Evolutionary conservation across 2,329 filamentous ascomycete species (phyloP), one percentile per base, ranked within the genome.

Genomic region (Hypoxylon sp.): DNA sequence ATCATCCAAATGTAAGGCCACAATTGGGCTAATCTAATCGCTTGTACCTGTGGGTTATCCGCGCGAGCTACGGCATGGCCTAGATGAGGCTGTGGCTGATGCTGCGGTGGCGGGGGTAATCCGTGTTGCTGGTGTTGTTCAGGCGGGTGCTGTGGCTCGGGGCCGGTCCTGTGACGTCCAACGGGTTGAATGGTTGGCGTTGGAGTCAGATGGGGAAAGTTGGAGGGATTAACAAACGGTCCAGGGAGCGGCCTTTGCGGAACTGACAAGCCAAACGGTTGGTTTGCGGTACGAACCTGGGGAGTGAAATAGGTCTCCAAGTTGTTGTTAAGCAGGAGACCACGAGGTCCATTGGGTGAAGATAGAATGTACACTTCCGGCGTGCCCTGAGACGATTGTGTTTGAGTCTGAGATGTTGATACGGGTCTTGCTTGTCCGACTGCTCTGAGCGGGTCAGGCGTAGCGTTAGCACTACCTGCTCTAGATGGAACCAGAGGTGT

Each of bases 1-100:
- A 89, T 69, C 53, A 90, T 80, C 88, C 87, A 90, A 26, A 90
- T 73, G 54, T 89, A 84, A n/a, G 86, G 86, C 80, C 84, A 85
- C n/a, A 87, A 56, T 14, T 81, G 80, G 3, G 78, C 80, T 49
- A 81, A 58, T 20, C 73, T 64, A 33, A 83, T 64, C 16, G 80
- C 77, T 26, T 76, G 77, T 28, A 74, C 70, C 48, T 77, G 76
- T 11, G 69, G 68, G 40, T 76, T 75, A 60, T 70, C 71, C 8
- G 73, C 71, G 51, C 71, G 71, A 20, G 71, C 74, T 33, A 75
- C 56, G 16, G 70, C 71, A 22, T 75, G 73, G 40, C 72, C 70
- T 32, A 72, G 64, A 14, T 75, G 76, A 22, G 72, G 69, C 8
- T 75, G 76, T 20, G 72, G 70, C 44, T 75, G 75, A 4, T 64